Percentiles rank a stretch among this genome's conserved stretches.
These are phyloP conservation scores for Eruca vesicaria DNA, from an alignment of 441 rosid species.

Conservation along the genomic window DNA sequence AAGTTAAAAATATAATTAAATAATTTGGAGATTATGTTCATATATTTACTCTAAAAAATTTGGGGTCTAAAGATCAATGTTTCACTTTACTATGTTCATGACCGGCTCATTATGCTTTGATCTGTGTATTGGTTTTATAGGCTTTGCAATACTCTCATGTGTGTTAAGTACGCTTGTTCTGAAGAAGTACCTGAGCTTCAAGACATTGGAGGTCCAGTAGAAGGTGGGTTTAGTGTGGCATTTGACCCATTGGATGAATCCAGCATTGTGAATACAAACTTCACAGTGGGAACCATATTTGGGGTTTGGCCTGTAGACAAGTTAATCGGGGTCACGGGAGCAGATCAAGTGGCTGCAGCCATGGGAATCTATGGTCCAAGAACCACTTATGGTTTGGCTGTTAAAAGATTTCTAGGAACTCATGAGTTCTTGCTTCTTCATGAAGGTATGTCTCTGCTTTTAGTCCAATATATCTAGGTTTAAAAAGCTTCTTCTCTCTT, in stretches of 20 bases:
- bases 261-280: slow-evolving; percentile 90
- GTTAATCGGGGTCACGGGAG: slow-evolving; percentile 80
- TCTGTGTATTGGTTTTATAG: slow-evolving; percentile 31
- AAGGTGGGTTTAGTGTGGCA: slow-evolving; percentile 97
- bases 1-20: not conserved
- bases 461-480: not conserved
- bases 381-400: slow-evolving; percentile 87
- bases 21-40: not conserved
- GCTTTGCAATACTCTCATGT: slow-evolving; percentile 83
- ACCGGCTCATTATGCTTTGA: not conserved
- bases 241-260: slow-evolving; percentile 97
- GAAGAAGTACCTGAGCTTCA: slow-evolving; percentile 94
- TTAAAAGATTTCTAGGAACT: slow-evolving; percentile 80
- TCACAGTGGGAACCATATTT: slow-evolving; percentile 92
- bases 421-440: slow-evolving; percentile 98
- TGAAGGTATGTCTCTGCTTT: slow-evolving; percentile 54
- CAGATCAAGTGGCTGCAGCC: slow-evolving; percentile 92
- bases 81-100: not conserved
- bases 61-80: not conserved
- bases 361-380: slow-evolving; percentile 97
- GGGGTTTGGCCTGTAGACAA: slow-evolving; percentile 99
- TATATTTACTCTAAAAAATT: not conserved
- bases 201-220: slow-evolving; percentile 94
- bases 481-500: not conserved
- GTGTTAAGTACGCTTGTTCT: slow-evolving; percentile 94